Base-by-base conservation (phyloP, 2,329 filamentous ascomycete species). In the Hysterium pulicare region DNA sequence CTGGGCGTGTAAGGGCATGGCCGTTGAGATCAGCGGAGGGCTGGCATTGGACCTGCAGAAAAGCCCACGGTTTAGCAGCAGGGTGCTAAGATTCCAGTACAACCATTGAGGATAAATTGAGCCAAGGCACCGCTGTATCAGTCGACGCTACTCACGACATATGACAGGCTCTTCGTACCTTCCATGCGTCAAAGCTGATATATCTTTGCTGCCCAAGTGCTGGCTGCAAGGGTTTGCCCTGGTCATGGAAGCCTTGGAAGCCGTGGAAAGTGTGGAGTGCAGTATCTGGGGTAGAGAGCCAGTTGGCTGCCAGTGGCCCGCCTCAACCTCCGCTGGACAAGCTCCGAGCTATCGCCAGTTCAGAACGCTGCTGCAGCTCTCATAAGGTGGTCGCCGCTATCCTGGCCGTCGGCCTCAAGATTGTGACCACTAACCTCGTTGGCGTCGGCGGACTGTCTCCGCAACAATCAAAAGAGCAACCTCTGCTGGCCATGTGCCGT, bases 21-120 rank as follows among this genome's bases (percentile, higher is more conserved):
- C 41, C 36, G 40, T 49, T 38, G 42, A 37, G 44, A 53, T 58
- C 48, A 54, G 46, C 54, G 40, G 38, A 50, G 47, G 48, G 43
- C 46, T 45, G 41, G 43, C 44, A 43, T 38, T 54, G 59, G 57
- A 60, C 58, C 58, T 63, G 61, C 61, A 64, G 56, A 44, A 51
- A 45, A 45, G 45, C 45, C 38, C 46, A 49, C 53, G 3, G 54
- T 46, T 45, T 54, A 49, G 50, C 44, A 46, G 50, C 48, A 35
- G 47, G 44, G 45, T 46, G 44, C 44, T 40, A 28, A 46, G 45
- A 45, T 32, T 43, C 40, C 42, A 52, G 41, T 47, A 46, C 53
- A 42, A 39, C 39, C 50, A 30, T 43, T 50, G 44, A 44, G 34
- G 34, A 21, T 48, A 54, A 52, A 58, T 59, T 58, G 40, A 53